These are phyloP conservation scores for Fusarium chuoi DNA, from an alignment of 2,329 filamentous ascomycete species.

Conservation along the genomic window DNA sequence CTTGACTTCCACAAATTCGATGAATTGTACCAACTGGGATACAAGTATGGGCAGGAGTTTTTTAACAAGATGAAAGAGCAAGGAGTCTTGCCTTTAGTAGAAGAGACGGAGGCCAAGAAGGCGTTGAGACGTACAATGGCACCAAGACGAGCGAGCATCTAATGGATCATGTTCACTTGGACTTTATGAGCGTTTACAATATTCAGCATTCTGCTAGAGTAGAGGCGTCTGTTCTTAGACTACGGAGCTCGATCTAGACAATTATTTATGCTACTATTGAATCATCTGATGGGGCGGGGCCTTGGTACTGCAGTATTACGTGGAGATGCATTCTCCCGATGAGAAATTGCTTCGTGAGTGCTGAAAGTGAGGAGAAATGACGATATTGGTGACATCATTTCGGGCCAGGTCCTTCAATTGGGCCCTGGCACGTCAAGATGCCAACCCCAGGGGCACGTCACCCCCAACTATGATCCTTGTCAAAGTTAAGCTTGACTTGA, in stretches of 20 bases:
- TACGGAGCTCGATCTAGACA: constrained; percentile 2
- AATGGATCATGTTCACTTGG: constrained; percentile 26
- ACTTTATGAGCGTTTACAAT: neutral
- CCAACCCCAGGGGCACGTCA: constrained; percentile 14
- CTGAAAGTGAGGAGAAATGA: constrained; percentile 14
- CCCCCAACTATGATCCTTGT: constrained; percentile 17
- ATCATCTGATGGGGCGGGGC: neutral
- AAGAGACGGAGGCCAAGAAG: constrained; percentile 81
- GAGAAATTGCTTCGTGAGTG: constrained; percentile 9
- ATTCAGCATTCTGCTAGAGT: neutral
- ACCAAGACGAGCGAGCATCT: constrained; percentile 81
- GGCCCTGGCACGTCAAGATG: constrained; percentile 12
- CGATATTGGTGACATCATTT: constrained; percentile 42
- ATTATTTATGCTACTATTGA: neutral
- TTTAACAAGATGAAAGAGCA: constrained; percentile 80
- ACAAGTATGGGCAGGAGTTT: constrained; percentile 85
- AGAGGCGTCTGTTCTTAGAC: neutral
- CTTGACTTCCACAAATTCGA: constrained; percentile 98
- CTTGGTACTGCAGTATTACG: constrained; percentile 16
- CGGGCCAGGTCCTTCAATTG: neutral
- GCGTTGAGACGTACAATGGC: constrained; percentile 82
- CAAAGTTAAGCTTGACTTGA: constrained; percentile 8
- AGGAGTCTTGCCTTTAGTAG: constrained; percentile 75
- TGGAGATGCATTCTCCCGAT: constrained; percentile 4
- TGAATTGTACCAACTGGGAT: constrained; percentile 92